Conservation (phyloP, 1,139 yeast genomes). For the Taphrina sp. region DNA sequence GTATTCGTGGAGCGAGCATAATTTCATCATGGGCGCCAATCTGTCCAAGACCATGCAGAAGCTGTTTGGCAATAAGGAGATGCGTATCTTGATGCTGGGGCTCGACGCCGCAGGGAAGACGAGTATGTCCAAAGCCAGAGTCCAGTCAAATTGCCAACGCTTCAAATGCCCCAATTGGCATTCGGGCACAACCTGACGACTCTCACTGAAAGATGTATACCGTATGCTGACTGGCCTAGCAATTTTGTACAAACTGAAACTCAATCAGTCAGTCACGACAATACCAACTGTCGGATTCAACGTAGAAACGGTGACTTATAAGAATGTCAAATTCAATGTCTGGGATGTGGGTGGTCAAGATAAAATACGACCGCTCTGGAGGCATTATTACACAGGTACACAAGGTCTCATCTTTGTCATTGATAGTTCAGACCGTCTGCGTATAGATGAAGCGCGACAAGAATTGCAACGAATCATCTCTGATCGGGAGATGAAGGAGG, state of each 20-base stretch:
- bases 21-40: conserved; percentile 33
- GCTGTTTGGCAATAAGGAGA: conserved; percentile 49
- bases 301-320: conserved; percentile 86
- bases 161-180: background rate
- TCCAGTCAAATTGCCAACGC: background rate
- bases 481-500: conserved; percentile 77
- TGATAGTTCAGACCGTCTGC: conserved; percentile 69
- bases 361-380: conserved; percentile 85
- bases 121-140: conserved; percentile 46
- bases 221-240: conserved; percentile 41
- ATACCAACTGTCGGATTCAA: conserved; percentile 95
- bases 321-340: conserved; percentile 83
- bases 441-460: conserved; percentile 74
- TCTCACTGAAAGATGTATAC: background rate
- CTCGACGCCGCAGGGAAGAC: conserved; percentile 92
- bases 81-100: conserved; percentile 80
- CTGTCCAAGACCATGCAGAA: conserved; percentile 44
- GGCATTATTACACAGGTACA: conserved; percentile 92
- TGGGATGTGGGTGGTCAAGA: conserved; percentile 99
- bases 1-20: too few relatives aligned
- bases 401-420: conserved; percentile 91
- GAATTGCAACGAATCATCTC: conserved; percentile 74
- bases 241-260: conserved; percentile 66
- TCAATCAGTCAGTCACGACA: conserved; percentile 73
- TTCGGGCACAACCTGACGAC: too few relatives aligned